These are phyloP conservation scores for Lophiostoma macrostomum DNA, from an alignment of 495 filamentous ascomycete genomes.

Conservation along the genomic window DNA sequence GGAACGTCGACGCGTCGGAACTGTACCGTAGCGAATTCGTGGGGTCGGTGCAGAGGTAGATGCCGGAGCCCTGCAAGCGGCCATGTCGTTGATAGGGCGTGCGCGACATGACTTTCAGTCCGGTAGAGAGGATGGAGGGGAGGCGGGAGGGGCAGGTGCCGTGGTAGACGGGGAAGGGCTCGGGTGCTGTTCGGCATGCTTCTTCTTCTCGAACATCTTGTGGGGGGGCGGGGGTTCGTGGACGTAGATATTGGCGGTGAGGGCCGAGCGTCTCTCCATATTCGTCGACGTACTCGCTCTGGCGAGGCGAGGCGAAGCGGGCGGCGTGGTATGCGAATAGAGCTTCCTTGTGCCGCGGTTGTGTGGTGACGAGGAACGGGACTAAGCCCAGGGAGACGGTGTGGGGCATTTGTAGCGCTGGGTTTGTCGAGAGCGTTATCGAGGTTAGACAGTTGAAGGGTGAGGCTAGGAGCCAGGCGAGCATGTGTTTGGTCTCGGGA, in stretches of 20 bases:
- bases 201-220: neutral
- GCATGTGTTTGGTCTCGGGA: neutral
- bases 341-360: slow-evolving; percentile 11
- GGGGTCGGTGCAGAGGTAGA: slow-evolving; percentile 8
- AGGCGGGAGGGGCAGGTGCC: slow-evolving; percentile 17
- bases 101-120: slow-evolving; percentile 10
- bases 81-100: slow-evolving; percentile 13
- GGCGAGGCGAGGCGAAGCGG: too few relatives aligned
- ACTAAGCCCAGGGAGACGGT: neutral
- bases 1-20: neutral
- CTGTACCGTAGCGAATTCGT: neutral
- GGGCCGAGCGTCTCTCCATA: neutral
- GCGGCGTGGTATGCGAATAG: neutral
- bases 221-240: neutral
- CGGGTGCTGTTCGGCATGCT: too few relatives aligned
- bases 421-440: neutral
- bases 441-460: slow-evolving; percentile 1
- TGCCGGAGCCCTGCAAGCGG: slow-evolving; percentile 4
- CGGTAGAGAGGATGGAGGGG: slow-evolving; percentile 7
- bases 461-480: neutral
- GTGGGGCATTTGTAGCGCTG: neutral
- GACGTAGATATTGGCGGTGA: neutral
- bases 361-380: slow-evolving; percentile 5
- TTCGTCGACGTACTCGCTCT: too few relatives aligned
- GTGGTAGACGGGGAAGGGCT: slow-evolving; percentile 9